These are phyloP conservation scores for Syncephalis plumigaleata DNA, from an alignment of 371 early-diverging fungal genomes.

Conservation along the genomic window DNA sequence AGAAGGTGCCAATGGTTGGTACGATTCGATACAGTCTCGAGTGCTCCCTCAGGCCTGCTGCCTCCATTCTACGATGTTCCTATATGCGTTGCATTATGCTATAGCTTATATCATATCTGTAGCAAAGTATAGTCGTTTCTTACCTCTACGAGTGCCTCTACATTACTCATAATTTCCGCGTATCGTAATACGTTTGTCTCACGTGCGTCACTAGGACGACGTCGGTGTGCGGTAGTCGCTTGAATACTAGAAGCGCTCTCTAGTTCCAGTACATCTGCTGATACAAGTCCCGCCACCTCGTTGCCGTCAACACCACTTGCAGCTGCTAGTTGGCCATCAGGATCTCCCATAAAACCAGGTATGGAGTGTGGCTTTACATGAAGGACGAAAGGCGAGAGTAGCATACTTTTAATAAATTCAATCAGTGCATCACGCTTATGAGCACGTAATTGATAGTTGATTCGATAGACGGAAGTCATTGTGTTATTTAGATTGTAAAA, in stretches of 20 bases:
- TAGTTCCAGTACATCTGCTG: constrained; percentile 2
- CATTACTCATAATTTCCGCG: constrained; percentile 42
- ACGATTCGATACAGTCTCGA: constrained; percentile 53
- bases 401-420: constrained; percentile 67
- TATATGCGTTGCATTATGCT: not conserved
- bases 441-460: constrained; percentile 57
- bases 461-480: constrained; percentile 25
- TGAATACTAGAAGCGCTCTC: constrained; percentile 12
- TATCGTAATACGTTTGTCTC: constrained; percentile 30
- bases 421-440: constrained; percentile 67
- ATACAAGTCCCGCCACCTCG: constrained; percentile 9
- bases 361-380: constrained; percentile 32
- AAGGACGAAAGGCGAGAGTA: constrained; percentile 60
- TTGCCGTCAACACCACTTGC: constrained; percentile 8
- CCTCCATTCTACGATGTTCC: not conserved
- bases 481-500: not conserved
- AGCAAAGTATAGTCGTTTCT: not conserved
- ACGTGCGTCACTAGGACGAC: constrained; percentile 3
- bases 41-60: constrained; percentile 31
- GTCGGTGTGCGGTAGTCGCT: not conserved
- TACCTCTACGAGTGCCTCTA: constrained; percentile 45
- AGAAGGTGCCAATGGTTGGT: constrained; percentile 57
- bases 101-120: too few species aligned
- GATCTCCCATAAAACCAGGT: constrained; percentile 1
- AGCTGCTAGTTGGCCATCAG: constrained; percentile 1